phyloP scores from a whole-genome alignment of 768 basidiomycete genomes.

The Hortiboletus flavorubellus region DNA sequence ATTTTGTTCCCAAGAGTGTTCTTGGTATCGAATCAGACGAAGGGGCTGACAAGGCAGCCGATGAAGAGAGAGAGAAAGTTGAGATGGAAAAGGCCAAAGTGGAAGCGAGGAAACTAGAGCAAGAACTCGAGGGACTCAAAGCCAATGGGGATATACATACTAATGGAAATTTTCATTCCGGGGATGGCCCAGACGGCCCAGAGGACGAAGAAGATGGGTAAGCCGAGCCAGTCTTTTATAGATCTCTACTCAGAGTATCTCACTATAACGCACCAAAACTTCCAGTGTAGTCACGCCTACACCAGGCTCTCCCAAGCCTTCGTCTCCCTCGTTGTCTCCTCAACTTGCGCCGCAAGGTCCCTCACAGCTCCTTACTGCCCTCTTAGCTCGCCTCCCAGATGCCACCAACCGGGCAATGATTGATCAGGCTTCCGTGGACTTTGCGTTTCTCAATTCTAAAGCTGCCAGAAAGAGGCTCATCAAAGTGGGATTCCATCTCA shows the following conservation, averaged over 20 bases:
- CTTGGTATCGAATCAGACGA: slow-evolving; percentile 60
- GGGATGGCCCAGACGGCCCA: slow-evolving; percentile 13
- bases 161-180: slow-evolving; percentile 20
- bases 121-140: slow-evolving; percentile 66
- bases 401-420: slow-evolving; percentile 87
- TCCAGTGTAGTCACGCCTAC: slow-evolving; percentile 55
- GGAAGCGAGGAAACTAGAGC: slow-evolving; percentile 72
- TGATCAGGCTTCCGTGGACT: slow-evolving; percentile 93
- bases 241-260: slow-evolving; percentile 17
- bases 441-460: slow-evolving; percentile 95
- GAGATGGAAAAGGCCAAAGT: slow-evolving; percentile 57
- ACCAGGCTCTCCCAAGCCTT: slow-evolving; percentile 62
- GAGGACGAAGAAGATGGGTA: slow-evolving; percentile 32
- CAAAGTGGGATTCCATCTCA: slow-evolving; percentile 50
- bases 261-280: slow-evolving; percentile 38
- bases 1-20: slow-evolving; percentile 86
- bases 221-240: slow-evolving; percentile 1
- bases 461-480: slow-evolving; percentile 89
- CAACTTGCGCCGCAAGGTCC: slow-evolving; percentile 84
- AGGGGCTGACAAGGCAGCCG: slow-evolving; percentile 38
- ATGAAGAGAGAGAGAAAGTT: slow-evolving; percentile 44
- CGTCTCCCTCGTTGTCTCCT: slow-evolving; percentile 59
- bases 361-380: slow-evolving; percentile 85
- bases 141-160: slow-evolving; percentile 29
- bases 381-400: slow-evolving; percentile 89